Base-by-base conservation (phyloP, 495 filamentous ascomycete species). In the Astrothelium macrocarpum region DNA sequence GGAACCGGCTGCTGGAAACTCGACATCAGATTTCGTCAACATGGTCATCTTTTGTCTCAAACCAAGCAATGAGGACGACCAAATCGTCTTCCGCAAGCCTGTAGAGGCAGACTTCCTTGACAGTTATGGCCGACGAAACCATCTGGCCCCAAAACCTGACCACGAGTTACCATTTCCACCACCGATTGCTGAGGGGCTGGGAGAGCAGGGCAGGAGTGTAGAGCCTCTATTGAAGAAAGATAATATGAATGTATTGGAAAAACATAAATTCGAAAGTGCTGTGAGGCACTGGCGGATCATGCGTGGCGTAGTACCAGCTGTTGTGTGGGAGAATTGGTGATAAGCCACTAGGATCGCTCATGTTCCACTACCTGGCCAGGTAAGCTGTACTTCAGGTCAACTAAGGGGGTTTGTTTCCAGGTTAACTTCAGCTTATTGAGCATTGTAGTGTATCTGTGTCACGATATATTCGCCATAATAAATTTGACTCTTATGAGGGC, bases 311-410 rank as follows among this genome's bases (percentile, higher is more conserved):
- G 61, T 97, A 61, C 91, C 93, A 14, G 80, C 76, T 62, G 72
- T 73, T 25, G 85, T 97, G 4, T 98, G 94, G 94, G 87, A 95
- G 79, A 82, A 83, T 62, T 97, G 91, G 90, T 97, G 75, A 84
- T 36, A 28, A n/a, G 18, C 20, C 9, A 23, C 12, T 26, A 10
- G 20, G 10, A 26, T 9, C 10, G 10, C 29, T 59, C n/a, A n/a
- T n/a, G n/a, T n/a, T n/a, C n/a, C n/a, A n/a, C n/a, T n/a, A n/a
- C n/a, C n/a, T n/a, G n/a, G n/a, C n/a, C n/a, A n/a, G n/a, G n/a
- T n/a, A n/a, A n/a, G n/a, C n/a, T n/a, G n/a, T n/a, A n/a, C n/a
- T n/a, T n/a, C n/a, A n/a, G n/a, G n/a, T n/a, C n/a, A n/a, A n/a
- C n/a, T n/a, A n/a, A n/a, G n/a, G n/a, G n/a, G n/a, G n/a, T n/a